These are phyloP conservation scores for Cytospora chrysosperma DNA, from an alignment of 2,329 filamentous ascomycete species.

Conservation along the genomic window DNA sequence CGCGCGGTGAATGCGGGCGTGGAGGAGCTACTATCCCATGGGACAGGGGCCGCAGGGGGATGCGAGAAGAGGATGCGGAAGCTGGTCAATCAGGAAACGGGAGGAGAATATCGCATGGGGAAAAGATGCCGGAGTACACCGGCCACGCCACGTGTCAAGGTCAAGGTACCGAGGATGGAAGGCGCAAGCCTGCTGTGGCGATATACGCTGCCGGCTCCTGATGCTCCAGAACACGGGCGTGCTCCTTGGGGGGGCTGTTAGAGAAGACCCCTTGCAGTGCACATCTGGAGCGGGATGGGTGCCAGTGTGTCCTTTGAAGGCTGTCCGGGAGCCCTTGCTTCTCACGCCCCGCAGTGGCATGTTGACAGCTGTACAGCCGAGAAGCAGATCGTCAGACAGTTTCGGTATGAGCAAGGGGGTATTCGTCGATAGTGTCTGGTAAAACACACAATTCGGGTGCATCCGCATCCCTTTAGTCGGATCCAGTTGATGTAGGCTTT, in stretches of 20 bases:
- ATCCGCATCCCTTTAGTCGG: neutral
- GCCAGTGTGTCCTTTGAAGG: neutral
- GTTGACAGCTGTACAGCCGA: neutral
- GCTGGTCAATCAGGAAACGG: neutral
- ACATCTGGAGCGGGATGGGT: neutral
- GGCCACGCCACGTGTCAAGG: neutral
- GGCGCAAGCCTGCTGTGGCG: conserved; percentile 35
- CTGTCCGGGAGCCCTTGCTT: neutral
- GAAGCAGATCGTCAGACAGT: neutral
- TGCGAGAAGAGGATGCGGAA: conserved; percentile 14
- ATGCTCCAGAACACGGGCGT: neutral
- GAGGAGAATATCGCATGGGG: neutral
- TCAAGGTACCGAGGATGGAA: conserved; percentile 27
- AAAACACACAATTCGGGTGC: neutral
- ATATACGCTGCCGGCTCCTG: conserved; percentile 26
- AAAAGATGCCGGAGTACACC: conserved; percentile 11
- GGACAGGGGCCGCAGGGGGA: neutral
- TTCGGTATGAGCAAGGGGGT: neutral
- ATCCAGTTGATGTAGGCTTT: neutral
- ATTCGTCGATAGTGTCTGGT: neutral
- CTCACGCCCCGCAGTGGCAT: neutral
- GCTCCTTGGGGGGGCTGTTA: neutral
- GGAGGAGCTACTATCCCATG: conserved; percentile 26
- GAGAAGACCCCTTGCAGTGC: neutral
- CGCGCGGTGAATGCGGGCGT: conserved; percentile 33